These are phyloP conservation scores for Collariella sp. DNA, from an alignment of 495 filamentous ascomycete genomes.

Conservation along the genomic window DNA sequence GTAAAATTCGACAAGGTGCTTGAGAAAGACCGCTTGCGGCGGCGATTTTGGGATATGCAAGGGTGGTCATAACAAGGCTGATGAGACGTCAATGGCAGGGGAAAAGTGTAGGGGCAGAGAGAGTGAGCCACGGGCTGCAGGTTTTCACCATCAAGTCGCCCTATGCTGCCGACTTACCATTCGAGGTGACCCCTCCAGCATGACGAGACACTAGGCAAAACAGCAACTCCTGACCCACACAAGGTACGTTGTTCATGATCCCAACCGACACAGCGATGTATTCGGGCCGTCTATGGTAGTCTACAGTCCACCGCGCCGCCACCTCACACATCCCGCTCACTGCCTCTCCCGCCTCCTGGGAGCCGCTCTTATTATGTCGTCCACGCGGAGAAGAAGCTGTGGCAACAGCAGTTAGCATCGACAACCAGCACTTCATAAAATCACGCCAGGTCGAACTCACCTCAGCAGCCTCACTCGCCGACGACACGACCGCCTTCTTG, in stretches of 20 bases:
- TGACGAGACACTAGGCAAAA: neutral
- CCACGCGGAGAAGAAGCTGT: conserved; percentile 30
- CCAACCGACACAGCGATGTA: conserved; percentile 3
- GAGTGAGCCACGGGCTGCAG: too few relatives aligned
- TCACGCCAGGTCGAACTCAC: too few relatives aligned
- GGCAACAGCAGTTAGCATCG: conserved; percentile 8
- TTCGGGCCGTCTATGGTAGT: conserved; percentile 16
- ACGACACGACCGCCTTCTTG: conserved; percentile 92
- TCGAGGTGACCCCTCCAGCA: neutral
- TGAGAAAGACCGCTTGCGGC: too few relatives aligned
- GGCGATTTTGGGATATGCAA: too few relatives aligned
- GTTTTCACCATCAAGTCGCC: too few relatives aligned
- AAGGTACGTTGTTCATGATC: neutral
- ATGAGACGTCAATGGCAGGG: too few relatives aligned
- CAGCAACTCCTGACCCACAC: neutral
- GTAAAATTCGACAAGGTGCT: too few relatives aligned
- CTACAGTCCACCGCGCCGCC: conserved; percentile 12
- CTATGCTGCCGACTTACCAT: too few relatives aligned
- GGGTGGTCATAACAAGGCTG: too few relatives aligned
- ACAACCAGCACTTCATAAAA: too few relatives aligned
- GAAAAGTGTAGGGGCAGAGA: too few relatives aligned
- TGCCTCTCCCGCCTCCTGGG: conserved; percentile 31
- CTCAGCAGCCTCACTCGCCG: conserved; percentile 92
- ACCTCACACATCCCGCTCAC: neutral
- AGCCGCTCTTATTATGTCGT: conserved; percentile 35